Conservation (phyloP, 2,329 filamentous ascomycete genomes). For the Exophiala xenobiotica region DNA sequence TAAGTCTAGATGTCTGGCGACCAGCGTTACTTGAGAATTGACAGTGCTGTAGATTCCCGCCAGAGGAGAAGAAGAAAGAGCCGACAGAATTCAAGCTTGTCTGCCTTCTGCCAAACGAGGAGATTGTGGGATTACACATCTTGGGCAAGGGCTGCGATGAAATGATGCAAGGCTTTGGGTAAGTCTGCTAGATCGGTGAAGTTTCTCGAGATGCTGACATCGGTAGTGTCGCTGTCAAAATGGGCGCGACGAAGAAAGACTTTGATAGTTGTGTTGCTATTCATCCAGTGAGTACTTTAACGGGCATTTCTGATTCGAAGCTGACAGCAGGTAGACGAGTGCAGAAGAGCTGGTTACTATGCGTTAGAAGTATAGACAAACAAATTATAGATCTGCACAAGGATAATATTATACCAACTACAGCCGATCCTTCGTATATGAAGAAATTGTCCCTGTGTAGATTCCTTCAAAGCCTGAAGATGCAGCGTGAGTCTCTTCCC, state of each 20-base stretch:
- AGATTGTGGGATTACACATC: conserved; percentile 52
- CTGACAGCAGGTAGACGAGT: conserved; percentile 51
- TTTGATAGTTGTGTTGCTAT: conserved; percentile 75
- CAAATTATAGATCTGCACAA: background rate
- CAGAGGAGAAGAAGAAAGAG: conserved; percentile 50
- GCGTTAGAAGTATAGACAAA: conserved; percentile 20
- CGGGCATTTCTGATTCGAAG: background rate
- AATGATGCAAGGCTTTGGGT: conserved; percentile 73
- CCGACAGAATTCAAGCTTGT: conserved; percentile 54
- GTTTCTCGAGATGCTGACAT: background rate
- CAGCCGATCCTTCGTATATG: too few species aligned
- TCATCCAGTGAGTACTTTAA: conserved; percentile 51
- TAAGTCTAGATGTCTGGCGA: conserved; percentile 5
- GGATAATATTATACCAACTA: too few species aligned
- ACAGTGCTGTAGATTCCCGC: conserved; percentile 47
- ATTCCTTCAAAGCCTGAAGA: too few species aligned
- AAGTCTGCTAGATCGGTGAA: conserved; percentile 32
- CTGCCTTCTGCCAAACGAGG: conserved; percentile 50
- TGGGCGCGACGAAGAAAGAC: conserved; percentile 75
- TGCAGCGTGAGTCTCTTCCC: too few species aligned
- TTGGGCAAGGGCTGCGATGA: conserved; percentile 53
- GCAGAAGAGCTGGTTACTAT: conserved; percentile 63
- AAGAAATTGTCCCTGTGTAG: too few species aligned
- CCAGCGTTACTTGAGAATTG: conserved; percentile 23
- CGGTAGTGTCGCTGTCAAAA: conserved; percentile 63